These are phyloP conservation scores for Suillus subaureus DNA, from an alignment of 768 basidiomycete species.

Conservation along the genomic window DNA sequence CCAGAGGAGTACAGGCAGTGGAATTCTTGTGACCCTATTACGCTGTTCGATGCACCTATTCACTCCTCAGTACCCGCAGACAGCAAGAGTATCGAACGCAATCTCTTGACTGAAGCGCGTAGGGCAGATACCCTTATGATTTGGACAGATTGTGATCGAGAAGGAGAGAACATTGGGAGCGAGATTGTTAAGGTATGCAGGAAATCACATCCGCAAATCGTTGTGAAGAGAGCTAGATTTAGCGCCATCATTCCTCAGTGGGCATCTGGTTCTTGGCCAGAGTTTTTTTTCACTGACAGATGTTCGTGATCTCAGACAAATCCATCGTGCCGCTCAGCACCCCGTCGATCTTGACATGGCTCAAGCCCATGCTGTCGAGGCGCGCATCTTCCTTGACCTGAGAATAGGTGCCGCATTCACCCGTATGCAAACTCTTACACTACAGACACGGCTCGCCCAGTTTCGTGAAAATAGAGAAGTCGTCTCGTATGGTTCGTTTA, in stretches of 20 bases:
- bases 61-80: conserved; percentile 58
- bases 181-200: conserved; percentile 81
- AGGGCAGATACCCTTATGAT: conserved; percentile 87
- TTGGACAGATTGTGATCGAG: conserved; percentile 99
- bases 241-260: conserved; percentile 97
- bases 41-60: conserved; percentile 87
- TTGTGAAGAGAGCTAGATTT: conserved; percentile 86
- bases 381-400: conserved; percentile 86
- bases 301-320: conserved; percentile 62
- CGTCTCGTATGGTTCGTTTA: conserved; percentile 79
- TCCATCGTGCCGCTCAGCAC: conserved; percentile 90
- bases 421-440: conserved; percentile 76
- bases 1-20: conserved; percentile 73
- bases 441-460: conserved; percentile 65
- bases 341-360: conserved; percentile 84
- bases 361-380: conserved; percentile 90
- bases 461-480: conserved; percentile 58
- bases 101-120: conserved; percentile 75
- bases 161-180: conserved; percentile 95
- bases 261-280: conserved; percentile 33
- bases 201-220: conserved; percentile 68
- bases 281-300: not conserved
- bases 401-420: conserved; percentile 95
- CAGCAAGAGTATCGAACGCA: conserved; percentile 73
- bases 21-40: conserved; percentile 86